These are phyloP conservation scores for Cladophialophora bantiana DNA, from an alignment of 2,329 filamentous ascomycete genomes.

Conservation along the genomic window DNA sequence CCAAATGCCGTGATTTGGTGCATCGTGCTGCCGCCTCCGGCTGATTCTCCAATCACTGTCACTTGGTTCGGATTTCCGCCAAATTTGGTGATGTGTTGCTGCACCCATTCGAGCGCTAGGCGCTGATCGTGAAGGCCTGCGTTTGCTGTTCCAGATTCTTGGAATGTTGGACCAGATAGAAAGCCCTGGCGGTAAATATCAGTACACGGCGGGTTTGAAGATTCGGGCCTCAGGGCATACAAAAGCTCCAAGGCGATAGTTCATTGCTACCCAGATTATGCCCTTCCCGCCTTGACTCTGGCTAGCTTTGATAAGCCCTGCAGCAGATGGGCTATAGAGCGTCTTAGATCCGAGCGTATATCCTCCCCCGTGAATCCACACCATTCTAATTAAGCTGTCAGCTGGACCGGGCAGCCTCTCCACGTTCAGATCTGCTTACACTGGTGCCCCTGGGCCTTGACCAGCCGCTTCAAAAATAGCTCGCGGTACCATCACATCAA, in stretches of 20 bases:
- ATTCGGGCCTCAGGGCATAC: constrained; percentile 33
- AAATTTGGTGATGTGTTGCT: constrained; percentile 61
- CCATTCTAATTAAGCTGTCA: constrained; percentile 37
- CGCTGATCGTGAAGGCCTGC: constrained; percentile 62
- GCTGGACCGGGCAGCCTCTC: not conserved
- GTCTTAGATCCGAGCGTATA: constrained; percentile 52
- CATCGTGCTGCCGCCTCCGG: constrained; percentile 61
- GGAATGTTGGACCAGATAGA: constrained; percentile 54
- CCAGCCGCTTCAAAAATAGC: constrained; percentile 41
- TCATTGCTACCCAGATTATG: constrained; percentile 56
- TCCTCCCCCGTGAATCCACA: constrained; percentile 57
- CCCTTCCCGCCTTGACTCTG: constrained; percentile 49
- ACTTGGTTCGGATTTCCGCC: constrained; percentile 60
- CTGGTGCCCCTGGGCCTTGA: constrained; percentile 43
- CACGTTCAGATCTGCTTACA: constrained; percentile 27
- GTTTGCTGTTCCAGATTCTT: constrained; percentile 51
- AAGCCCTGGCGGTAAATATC: constrained; percentile 43
- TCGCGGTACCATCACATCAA: constrained; percentile 48
- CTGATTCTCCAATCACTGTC: constrained; percentile 60
- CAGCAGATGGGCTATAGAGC: constrained; percentile 44
- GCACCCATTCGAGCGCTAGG: constrained; percentile 62
- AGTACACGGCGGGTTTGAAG: not conserved
- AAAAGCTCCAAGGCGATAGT: constrained; percentile 58
- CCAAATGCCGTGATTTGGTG: constrained; percentile 63
- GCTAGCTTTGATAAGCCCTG: constrained; percentile 52